Base-by-base conservation (phyloP, 768 basidiomycete genomes). In the Termitomyces eurrhizus region DNA sequence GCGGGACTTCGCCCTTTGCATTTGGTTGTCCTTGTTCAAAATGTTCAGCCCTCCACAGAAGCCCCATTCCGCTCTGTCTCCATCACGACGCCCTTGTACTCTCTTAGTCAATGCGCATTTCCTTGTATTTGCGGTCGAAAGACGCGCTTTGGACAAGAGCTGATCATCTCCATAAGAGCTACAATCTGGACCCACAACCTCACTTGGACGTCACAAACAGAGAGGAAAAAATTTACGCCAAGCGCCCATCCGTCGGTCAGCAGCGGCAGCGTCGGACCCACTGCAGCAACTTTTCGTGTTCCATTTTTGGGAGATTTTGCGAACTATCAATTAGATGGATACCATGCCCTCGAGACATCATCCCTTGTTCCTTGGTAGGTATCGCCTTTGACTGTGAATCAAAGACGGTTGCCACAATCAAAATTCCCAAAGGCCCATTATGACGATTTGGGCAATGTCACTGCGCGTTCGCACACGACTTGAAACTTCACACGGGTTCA, bases 31-130 rank as follows among this genome's bases (percentile, higher is more conserved):
- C 71, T 74, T 73, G 73, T 74, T 69, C 57, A 63, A 14, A 11
- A 56, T 35, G 33, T 33, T 51, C 50, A 33, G 50, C 32, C 41
- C 36, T 58, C 49, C 42, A 35, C 56, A 53, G 53, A 64, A 59
- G 44, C 58, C 26, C 42, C 33, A 7, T 49, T 56, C 58, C 49
- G 57, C 18, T 60, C 64, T 56, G 66, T 71, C 62, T 60, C 68
- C 68, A 71, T 70, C 69, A 65, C 67, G 59, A 72, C 66, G 48
- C 42, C 68, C 66, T 71, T 71, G 71, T 72, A 62, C 64, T 64
- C 51, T 64, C 42, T 51, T 57, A 7, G 55, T 21, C n/a, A 39
- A 33, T 24, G 35, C 2, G 29, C 13, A 14, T 36, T n/a, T 32
- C 59, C 21, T 62, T 60, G 57, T 60, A 60, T 41, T 65, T 58